Evolutionary conservation across 495 filamentous ascomycete genomes (phyloP), one percentile per base, ranked within the genome.

Genomic region (Podospora conica): DNA sequence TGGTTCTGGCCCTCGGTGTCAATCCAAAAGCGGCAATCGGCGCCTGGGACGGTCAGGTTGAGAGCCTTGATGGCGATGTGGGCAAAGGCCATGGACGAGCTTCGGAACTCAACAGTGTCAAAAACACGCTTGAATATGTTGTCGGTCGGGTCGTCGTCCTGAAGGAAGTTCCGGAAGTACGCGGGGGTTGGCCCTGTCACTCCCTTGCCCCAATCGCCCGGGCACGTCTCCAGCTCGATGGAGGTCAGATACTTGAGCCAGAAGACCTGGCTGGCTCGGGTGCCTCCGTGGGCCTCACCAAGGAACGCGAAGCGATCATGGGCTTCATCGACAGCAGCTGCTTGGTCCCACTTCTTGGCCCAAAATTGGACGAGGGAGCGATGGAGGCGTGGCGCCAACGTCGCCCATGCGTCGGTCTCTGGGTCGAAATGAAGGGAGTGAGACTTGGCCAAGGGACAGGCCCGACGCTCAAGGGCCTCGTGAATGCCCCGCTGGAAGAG

Each of bases 211-310:
- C 76, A 81, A 53, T 77, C 73, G 1, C 69, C 69, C 0, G 70
- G 69, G 70, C 73, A 76, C 4, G 74, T 75, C 6, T 64, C 23
- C 9, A 75, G 69, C 24, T 78, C 75, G 18, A 77, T 69, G 20
- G 63, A 27, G 9, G 71, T 61, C 6, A 81, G 74, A 53, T 75
- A 74, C 22, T 70, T 69, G 22, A 81, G 61, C 21, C 80, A 78
- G n/a, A 69, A 70, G 9, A 74, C n/a, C 33, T 81, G 79, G 1
- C 76, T 75, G 6, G 23, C n/a, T 11, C 27, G 58, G 9, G 64
- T 70, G 22, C 74, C 77, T 1, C 79, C 77, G 65, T 78, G 79
- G 0, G 76, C 75, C 23, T 68, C 66, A 29, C 77, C 78, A 9
- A 80, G 67, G 23, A 76, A 79, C 2, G 33, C 63, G 25, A 74